Conservation (phyloP, 495 filamentous ascomycete species). For the Echria macrotheca region DNA sequence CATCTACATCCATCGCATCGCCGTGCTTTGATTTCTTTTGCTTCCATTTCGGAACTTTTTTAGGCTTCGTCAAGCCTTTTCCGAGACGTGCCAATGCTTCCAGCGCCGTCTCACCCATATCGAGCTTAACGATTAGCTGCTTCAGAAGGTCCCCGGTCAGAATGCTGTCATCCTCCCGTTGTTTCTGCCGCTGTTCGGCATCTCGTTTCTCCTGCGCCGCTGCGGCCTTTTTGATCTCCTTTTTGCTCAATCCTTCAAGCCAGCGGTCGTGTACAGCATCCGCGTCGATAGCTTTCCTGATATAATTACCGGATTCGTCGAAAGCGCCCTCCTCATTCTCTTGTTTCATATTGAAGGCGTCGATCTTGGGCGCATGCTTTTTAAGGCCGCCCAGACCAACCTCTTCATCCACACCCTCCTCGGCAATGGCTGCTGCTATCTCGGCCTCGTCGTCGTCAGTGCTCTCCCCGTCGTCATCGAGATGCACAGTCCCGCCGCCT, state of each 20-base stretch:
- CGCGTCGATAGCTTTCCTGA: slow-evolving; percentile 83
- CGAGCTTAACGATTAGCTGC: slow-evolving; percentile 63
- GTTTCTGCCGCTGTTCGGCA: slow-evolving; percentile 61
- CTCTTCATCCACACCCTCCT: slow-evolving; percentile 74
- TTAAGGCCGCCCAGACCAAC: slow-evolving; percentile 85
- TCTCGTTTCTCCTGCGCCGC: slow-evolving; percentile 87
- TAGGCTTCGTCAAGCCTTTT: slow-evolving; percentile 61
- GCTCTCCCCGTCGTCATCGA: slow-evolving; percentile 44
- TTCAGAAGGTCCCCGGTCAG: slow-evolving; percentile 69
- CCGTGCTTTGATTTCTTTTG: slow-evolving; percentile 43
- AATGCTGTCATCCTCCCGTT: slow-evolving; percentile 65
- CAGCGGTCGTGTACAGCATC: slow-evolving; percentile 88
- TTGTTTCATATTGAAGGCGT: slow-evolving; percentile 88
- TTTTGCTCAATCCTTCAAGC: slow-evolving; percentile 87
- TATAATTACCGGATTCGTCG: slow-evolving; percentile 83
- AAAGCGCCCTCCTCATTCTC: slow-evolving; percentile 93
- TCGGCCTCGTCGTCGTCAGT: slow-evolving; percentile 71
- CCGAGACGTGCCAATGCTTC: slow-evolving; percentile 83
- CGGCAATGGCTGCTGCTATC: slow-evolving; percentile 56
- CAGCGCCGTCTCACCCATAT: slow-evolving; percentile 80
- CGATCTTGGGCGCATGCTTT: slow-evolving; percentile 89
- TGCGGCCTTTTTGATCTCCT: slow-evolving; percentile 81
- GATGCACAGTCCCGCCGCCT: slow-evolving; percentile 58
- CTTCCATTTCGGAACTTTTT: slow-evolving; percentile 58
- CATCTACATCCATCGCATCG: slow-evolving; percentile 59